A percentile compares a stretch with the other conserved stretches of the same genome.
Conservation (phyloP, 345 rosid genomes). For the Citrus trifoliata region DNA sequence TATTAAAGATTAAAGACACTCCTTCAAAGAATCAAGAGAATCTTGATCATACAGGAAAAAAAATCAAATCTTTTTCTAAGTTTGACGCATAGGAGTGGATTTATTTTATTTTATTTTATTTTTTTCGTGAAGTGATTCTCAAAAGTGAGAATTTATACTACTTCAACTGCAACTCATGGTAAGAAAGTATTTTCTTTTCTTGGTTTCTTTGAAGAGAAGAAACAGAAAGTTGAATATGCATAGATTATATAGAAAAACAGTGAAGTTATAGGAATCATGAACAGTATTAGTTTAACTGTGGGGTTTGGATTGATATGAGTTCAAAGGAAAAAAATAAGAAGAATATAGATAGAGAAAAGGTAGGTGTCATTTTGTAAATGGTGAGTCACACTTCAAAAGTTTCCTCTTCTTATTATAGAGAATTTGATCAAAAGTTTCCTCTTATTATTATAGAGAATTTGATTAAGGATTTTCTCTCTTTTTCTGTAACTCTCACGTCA, state of each 20-base stretch:
- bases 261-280: neutral
- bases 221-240: neutral
- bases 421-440: neutral
- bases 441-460: neutral
- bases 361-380: constrained; percentile 12
- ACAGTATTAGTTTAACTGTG: neutral
- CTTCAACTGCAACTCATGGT: neutral
- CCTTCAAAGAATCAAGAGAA: constrained; percentile 30
- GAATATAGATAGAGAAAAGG: constrained; percentile 4
- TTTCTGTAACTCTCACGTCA: neutral
- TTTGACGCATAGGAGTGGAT: constrained; percentile 4
- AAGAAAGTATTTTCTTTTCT: neutral
- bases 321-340: neutral
- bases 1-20: constrained; percentile 24
- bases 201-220: constrained; percentile 8
- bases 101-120: neutral
- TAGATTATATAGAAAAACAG: neutral
- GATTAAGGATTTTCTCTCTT: neutral
- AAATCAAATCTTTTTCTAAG: constrained; percentile 14
- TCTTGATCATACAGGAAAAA: constrained; percentile 21
- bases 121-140: neutral
- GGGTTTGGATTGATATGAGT: constrained; percentile 7
- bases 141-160: constrained; percentile 16
- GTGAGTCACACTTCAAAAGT: neutral
- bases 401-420: neutral